phyloP scores from a whole-genome alignment of 345 rosid genomes.

The Carallia brachiata region DNA sequence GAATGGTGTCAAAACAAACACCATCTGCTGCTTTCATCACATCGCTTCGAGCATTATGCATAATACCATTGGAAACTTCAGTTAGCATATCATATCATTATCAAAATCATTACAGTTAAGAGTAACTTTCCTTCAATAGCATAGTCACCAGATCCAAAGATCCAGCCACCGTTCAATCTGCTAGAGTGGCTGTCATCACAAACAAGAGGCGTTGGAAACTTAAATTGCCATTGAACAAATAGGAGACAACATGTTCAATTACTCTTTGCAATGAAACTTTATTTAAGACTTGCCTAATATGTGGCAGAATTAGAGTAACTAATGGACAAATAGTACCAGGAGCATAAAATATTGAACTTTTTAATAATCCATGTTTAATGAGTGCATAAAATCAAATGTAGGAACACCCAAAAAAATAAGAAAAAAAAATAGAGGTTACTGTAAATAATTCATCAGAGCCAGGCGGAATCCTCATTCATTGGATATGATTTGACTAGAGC shows the following conservation, averaged over 20 bases:
- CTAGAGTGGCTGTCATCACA: too few relatives aligned
- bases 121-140: background rate
- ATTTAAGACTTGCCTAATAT: slow-evolving; percentile 65
- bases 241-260: slow-evolving; percentile 1
- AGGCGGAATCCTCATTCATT: background rate
- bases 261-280: slow-evolving; percentile 40
- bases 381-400: background rate
- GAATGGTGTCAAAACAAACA: slow-evolving; percentile 71
- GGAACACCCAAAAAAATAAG: too few relatives aligned
- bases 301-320: slow-evolving; percentile 75
- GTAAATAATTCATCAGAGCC: background rate
- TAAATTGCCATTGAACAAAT: background rate
- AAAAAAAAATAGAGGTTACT: too few relatives aligned
- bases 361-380: slow-evolving; percentile 40
- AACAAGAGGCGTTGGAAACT: too few relatives aligned
- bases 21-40: slow-evolving; percentile 65
- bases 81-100: slow-evolving; percentile 41
- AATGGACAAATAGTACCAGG: slow-evolving; percentile 39
- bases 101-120: slow-evolving; percentile 24
- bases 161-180: too few relatives aligned
- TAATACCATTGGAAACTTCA: slow-evolving; percentile 41
- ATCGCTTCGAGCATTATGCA: slow-evolving; percentile 77
- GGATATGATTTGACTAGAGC: background rate
- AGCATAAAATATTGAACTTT: slow-evolving; percentile 24
- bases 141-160: too few relatives aligned